phyloP scores from a whole-genome alignment of 805 yeast genomes.

The Saccharomycopsis olivae region DNA sequence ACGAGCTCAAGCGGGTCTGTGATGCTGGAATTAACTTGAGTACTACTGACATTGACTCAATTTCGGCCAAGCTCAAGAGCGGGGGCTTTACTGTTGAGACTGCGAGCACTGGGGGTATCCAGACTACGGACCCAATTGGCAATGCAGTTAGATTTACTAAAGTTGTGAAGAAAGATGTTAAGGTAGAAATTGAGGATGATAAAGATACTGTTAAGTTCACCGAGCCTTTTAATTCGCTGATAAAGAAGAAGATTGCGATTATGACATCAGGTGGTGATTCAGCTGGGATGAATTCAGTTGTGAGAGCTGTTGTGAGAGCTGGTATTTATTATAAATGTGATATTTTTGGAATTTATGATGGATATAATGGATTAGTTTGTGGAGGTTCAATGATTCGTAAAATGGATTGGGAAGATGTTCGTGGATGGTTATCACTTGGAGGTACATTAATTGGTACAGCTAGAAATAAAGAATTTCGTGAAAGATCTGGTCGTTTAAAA shows the following conservation, averaged over 20 bases:
- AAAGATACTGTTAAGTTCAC: too few species aligned
- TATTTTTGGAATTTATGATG: conserved; percentile 85
- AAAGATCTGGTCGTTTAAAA: conserved; percentile 70
- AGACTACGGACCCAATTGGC: background rate
- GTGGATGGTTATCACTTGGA: conserved; percentile 87
- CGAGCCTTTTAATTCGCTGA: too few species aligned
- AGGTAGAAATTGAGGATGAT: too few species aligned
- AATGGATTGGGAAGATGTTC: conserved; percentile 88
- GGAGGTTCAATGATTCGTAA: conserved; percentile 72
- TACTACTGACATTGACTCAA: too few species aligned
- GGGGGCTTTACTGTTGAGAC: background rate
- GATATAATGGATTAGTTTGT: conserved; percentile 83
- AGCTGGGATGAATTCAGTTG: conserved; percentile 97
- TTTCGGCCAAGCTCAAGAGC: too few species aligned
- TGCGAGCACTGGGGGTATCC: conserved; percentile 6
- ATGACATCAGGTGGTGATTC: conserved; percentile 99
- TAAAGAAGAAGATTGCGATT: conserved; percentile 64
- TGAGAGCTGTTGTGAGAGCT: conserved; percentile 89
- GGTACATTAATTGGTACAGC: conserved; percentile 98
- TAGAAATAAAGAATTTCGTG: conserved; percentile 75
- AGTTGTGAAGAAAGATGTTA: background rate
- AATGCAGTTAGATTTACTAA: background rate
- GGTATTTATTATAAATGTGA: conserved; percentile 84
- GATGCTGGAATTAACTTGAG: too few species aligned
- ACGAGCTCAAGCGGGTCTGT: too few species aligned